phyloP scores from a whole-genome alignment of 148 eudicot genomes.

The Dianthus caryophyllus region DNA sequence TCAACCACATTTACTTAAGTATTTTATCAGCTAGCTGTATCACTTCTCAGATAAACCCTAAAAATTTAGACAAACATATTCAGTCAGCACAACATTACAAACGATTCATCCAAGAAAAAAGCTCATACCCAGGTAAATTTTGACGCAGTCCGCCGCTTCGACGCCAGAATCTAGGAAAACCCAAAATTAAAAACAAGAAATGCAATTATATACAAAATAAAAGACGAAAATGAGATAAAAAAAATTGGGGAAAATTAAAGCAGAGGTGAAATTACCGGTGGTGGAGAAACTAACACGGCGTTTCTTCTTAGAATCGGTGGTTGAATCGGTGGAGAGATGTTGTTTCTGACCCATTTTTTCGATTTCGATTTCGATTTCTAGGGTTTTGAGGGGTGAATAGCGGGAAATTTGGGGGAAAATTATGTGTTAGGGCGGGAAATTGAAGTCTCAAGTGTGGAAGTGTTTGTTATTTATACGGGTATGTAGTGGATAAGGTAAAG shows the following conservation, averaged over 20 bases:
- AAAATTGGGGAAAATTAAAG: neutral
- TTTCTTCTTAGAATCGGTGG: constrained; percentile 61
- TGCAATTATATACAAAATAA: neutral
- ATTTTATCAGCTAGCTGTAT: neutral
- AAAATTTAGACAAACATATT: neutral
- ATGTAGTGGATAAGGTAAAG: no score
- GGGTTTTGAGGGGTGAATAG: no score
- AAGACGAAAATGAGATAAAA: constrained; percentile 5
- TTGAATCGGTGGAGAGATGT: constrained; percentile 45
- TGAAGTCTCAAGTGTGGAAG: neutral
- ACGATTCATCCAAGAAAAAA: neutral
- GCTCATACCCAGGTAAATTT: constrained; percentile 61
- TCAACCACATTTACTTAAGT: neutral
- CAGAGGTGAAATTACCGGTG: constrained; percentile 37
- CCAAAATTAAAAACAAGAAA: constrained; percentile 3
- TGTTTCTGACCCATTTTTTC: constrained; percentile 61
- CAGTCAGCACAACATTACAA: neutral
- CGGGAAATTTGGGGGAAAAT: constrained; percentile 28
- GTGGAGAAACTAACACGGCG: constrained; percentile 66
- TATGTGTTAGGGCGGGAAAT: constrained; percentile 52
- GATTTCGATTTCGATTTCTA: constrained; percentile 53
- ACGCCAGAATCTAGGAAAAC: constrained; percentile 61
- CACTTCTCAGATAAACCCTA: neutral
- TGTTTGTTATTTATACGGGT: no score
- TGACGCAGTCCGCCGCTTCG: constrained; percentile 75